Base-by-base conservation (phyloP, 108 stramenopile species). In the Pseudonitzschia delicatissima region DNA sequence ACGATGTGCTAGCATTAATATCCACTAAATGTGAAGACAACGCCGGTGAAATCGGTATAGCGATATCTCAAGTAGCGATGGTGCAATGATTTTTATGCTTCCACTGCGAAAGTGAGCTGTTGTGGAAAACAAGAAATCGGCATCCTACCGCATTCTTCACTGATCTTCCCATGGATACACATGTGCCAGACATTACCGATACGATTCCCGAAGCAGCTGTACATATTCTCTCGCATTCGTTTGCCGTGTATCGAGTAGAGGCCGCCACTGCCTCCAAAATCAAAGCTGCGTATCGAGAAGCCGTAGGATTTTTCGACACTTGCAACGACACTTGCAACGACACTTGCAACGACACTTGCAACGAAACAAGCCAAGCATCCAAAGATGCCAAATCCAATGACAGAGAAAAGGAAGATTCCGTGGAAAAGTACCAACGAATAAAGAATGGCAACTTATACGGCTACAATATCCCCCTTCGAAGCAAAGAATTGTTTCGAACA, bases 401-500 rank as follows among this genome's bases (percentile, higher is more conserved):
- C 40, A 42, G 11, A 12, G 20, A 23, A 12, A 18, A 51, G 20
- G 60, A 42, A 35, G 11, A 6, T 39, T 40, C 40, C 3, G 13
- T 44, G 1, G 32, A 0, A 12, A 20, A 25, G 11, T 61, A 40
- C 40, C 60, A 35, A 23, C 67, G 52, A 0, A 68, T 77, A 13
- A 45, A 69, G 18, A 34, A 66, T 27, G 77, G 77, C 13, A 34
- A 72, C 45, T 64, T 77, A 45, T 61, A 73, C 39, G 77, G 77
- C 9, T 70, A 63, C 39, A 74, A 79, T 36, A 50, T 57, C 13
- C 77, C 73, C 32, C 65, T 69, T 1, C 52, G 5, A 18, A 62
- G 74, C 20, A 79, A 79, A 35, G 35, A 49, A 18, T 39, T 79
- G 12, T 79, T 75, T 67, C 69, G 74, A 50, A 66, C 77, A 18